phyloP scores from a whole-genome alignment of 2,329 filamentous ascomycete genomes.

The Cladophialophora exuberans region DNA sequence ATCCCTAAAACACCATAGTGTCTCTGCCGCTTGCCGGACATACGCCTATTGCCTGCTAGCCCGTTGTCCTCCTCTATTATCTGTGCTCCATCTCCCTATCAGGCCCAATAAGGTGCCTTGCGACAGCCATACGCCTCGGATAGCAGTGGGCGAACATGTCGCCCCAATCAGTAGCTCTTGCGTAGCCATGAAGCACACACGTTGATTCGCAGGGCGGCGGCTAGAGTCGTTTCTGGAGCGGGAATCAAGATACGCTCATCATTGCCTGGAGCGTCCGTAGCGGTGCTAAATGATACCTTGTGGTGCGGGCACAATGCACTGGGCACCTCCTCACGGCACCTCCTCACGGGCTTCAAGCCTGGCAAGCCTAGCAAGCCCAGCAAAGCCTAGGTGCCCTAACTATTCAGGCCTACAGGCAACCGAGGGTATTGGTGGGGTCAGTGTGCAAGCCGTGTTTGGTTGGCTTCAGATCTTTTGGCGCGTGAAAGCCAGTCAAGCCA shows the following conservation, averaged over 20 bases:
- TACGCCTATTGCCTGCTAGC: slow-evolving; percentile 13
- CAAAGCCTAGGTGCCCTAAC: neutral
- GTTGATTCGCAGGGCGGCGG: slow-evolving; percentile 11
- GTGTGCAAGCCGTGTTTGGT: slow-evolving; percentile 6
- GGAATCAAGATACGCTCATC: slow-evolving; percentile 6
- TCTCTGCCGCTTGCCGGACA: slow-evolving; percentile 3
- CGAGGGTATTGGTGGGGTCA: neutral
- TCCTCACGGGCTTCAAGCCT: neutral
- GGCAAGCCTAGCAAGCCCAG: too few species aligned
- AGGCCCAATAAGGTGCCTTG: neutral
- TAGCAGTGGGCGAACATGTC: neutral
- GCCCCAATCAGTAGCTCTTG: slow-evolving; percentile 6
- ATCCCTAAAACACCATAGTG: slow-evolving; percentile 1
- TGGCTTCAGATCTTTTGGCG: slow-evolving; percentile 7
- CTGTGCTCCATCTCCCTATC: neutral
- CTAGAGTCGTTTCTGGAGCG: slow-evolving; percentile 8
- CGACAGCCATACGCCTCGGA: neutral
- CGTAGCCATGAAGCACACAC: neutral
- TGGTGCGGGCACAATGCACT: neutral
- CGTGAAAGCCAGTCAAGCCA: slow-evolving; percentile 14
- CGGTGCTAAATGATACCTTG: neutral
- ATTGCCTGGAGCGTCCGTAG: slow-evolving; percentile 9
- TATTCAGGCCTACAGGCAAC: neutral
- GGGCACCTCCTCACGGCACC: neutral
- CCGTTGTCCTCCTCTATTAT: neutral